Base-by-base conservation (phyloP, 2,329 filamentous ascomycete genomes). In the Aspergillus udagawae region DNA sequence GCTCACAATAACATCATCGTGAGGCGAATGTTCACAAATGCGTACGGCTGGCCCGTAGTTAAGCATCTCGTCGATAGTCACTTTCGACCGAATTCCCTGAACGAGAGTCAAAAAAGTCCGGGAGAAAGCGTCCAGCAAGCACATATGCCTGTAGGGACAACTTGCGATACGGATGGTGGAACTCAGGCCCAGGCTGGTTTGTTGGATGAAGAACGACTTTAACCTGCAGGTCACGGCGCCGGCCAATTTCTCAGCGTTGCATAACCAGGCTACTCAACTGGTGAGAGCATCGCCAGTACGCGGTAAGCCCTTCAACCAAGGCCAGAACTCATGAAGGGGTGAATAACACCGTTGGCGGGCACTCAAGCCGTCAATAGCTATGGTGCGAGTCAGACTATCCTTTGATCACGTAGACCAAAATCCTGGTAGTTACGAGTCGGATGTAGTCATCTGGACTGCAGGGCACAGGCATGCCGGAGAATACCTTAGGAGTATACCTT, bases 1-100 rank as follows among this genome's bases (percentile, higher is more conserved):
- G 94, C 94, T 0, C 94, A 99, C 77, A 99, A 99, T 75, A 99
- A 99, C 73, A 96, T 99, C 64, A 89, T 97, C 59, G 94, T 99
- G 25, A 88, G 94, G 17, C 88, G 94, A 55, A 96, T 92, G 87
- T 99, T 99, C 72, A 88, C 92, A 56, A 99, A 99, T 69, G 94
- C 94, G 0, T 96, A 96, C 67, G 94, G 94, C 2, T 99, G 94
- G 94, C 94, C 94, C 0, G 94, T 99, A 0, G 80, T 97, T 51
- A 92, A 97, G 75, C 94, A 99, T 75, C 78, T 97, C 21, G 93
- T 94, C 53, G 92, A 97, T 67, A 92, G 91, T 0, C 94, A 99
- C 75, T 99, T 99, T 71, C 89, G 86, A 54, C 89, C 95, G 69
- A 86, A 86, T 0, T 83, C 83, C 50, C 77, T 82, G 1, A 87